Base-by-base conservation (phyloP, 2,329 filamentous ascomycete species). In the Alternaria gaisen region DNA sequence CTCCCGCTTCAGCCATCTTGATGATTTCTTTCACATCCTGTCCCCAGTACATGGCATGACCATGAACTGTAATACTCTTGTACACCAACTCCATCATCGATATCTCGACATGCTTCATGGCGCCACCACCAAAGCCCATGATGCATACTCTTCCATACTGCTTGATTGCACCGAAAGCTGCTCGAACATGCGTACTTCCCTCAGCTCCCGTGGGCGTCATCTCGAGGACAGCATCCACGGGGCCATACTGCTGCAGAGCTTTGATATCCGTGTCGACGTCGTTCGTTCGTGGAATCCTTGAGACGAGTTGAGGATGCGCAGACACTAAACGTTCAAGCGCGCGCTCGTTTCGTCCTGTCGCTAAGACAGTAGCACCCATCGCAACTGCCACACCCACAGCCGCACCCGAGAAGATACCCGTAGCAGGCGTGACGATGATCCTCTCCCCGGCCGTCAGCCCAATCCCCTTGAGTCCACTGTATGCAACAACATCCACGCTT, bases 11-110 rank as follows among this genome's bases (percentile, higher is more conserved):
- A 5, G 80, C 69, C 74, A 84, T 71, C 67, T 79, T 82, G 10
- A 84, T 69, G 7, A 84, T 60, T 9, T 70, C 56, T 12, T 61
- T 40, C 6, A 81, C 67, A 53, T 83, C 77, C 10, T 79, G 73
- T 5, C 78, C 63, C 40, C 77, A 72, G 60, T 80, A 83, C 80
- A 83, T 83, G 63, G 73, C 80, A 44, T 78, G 78, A 5, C 80
- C 81, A 43, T 30, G 43, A 12, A 43, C 43, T 14, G 52, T 55
- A 26, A 50, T 55, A 9, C 56, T 53, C 51, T 75, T 70, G 14
- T 83, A 67, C 75, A 10, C 81, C 50, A 53, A 76, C 74, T 34
- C 71, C 48, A 58, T 38, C 8, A 34, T 18, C 36, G 50, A 18
- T 16, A 58, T 53, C n/a, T 43, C 48, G 3, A 62, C 38, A 24